Percentiles rank a stretch among this genome's conserved stretches.
These are phyloP conservation scores for Hippophae rhamnoides DNA, from an alignment of 306 rosid species.

Conservation along the genomic window DNA sequence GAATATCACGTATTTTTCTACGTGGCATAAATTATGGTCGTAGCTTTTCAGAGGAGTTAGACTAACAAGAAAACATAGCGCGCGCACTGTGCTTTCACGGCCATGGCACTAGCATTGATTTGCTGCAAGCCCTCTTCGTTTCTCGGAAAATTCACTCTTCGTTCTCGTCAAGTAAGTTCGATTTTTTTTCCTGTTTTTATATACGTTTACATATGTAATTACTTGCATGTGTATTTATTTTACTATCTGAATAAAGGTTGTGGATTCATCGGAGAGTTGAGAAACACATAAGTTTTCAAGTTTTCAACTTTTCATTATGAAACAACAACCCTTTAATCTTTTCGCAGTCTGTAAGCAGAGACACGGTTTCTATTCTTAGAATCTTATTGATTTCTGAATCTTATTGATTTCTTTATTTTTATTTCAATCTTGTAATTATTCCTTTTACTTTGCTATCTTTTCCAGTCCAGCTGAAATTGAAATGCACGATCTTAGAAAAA, in stretches of 20 bases:
- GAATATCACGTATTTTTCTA: no score
- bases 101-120: constrained; percentile 44
- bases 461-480: no score
- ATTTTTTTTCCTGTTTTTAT: neutral
- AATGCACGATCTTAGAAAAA: no score
- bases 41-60: neutral
- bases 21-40: no score
- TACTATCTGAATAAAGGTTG: neutral
- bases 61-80: neutral
- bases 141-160: constrained; percentile 28
- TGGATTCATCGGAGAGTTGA: neutral
- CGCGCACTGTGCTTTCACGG: constrained; percentile 4
- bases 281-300: neutral
- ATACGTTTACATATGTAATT: neutral
- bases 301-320: no score
- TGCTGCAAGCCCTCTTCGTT: constrained; percentile 45
- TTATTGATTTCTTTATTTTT: no score
- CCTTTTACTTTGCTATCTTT: no score
- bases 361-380: no score
- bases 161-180: constrained; percentile 20
- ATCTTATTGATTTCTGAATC: no score
- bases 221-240: neutral
- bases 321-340: no score
- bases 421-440: no score
- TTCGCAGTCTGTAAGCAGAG: no score